Evolutionary conservation across 768 basidiomycete species (phyloP), one percentile per base, ranked within the genome.

Genomic region (Paxillus rubicundulus): DNA sequence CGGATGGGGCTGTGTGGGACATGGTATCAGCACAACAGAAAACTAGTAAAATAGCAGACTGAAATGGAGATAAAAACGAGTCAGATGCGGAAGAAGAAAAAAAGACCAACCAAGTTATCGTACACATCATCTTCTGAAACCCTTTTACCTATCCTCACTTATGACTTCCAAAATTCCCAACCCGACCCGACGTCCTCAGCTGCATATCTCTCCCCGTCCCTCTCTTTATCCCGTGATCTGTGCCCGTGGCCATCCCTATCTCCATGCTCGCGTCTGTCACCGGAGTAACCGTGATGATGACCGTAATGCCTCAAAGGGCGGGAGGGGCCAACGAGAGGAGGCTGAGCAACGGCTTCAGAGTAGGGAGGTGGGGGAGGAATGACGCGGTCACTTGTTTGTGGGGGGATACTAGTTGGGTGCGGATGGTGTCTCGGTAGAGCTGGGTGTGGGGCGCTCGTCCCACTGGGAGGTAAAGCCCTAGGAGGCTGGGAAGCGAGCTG

Each of bases 401-500:
- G 33, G 30, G 30, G 30, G 9, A 57, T 34, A 50, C 9, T 28
- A 2, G 13, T 46, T 14, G 28, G 50, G 12, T 39, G 37, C 24
- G 46, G 49, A 39, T 56, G 32, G 24, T 50, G 4, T 5, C 13
- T 41, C 6, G 42, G 50, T 13, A 37, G 50, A 24, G 20, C 49
- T 30, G 51, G 51, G 10, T 2, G 51, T 53, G 1, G 53, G 44
- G 21, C 41, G 37, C 18, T n/a, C 37, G 37, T 9, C 17, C n/a
- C n/a, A 17, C 17, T 44, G 9, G 49, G 10, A 12, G 21, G 54
- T 5, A 68, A 42, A 14, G 59, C 57, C 48, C 55, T 61, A 16
- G 1, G 36, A 32, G 55, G 45, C 30, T 54, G 52, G 18, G 57
- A 17, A 4, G 57, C 30, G 4, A 67, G 48, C 47, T 77, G 78